Base-by-base conservation (phyloP, 116 monocot genomes). In the Trichopus zeylanicus region DNA sequence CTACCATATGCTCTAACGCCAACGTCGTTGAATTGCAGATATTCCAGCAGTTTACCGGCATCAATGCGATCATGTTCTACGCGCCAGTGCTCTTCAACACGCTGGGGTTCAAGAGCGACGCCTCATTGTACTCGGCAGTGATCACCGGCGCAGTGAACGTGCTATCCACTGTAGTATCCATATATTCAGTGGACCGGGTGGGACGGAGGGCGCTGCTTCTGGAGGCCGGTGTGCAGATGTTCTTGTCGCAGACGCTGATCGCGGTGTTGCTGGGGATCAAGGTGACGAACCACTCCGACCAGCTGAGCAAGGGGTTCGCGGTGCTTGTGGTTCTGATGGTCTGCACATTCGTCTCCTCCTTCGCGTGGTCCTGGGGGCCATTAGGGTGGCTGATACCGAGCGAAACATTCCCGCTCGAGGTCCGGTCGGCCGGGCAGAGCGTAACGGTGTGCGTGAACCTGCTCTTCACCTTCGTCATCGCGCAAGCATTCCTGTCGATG, bases 11-110 rank as follows among this genome's bases (percentile, higher is more conserved):
- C 32, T 5, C 6, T 5, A 33, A 33, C 8, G 8, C 32, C 4
- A 5, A 33, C 32, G 8, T 33, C 4, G 4, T 5, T 8, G 32
- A 4, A 4, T 33, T 33, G 13, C 37, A 75, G 75, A 71, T 81
- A 57, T 87, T 87, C 65, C 89, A 89, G 60, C 84, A 85, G 59
- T 76, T 85, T 59, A 89, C 89, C 1, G 89, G 89, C 2, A 85
- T 89, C 60, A 89, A 89, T 55, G 84, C 89, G 21, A 89, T 89
- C 72, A 79, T 85, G 85, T 89, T 85, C 85, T 89, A 89, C 62
- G 81, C 89, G 4, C 89, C 89, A 3, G 89, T 85, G 20, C 81
- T 89, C 28, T 89, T 89, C 74, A 78, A 69, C 75, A 89, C 85
- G 1, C 65, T 89, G 3, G 89, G 89, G 1, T 89, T 89, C 75